Conservation (phyloP, 768 basidiomycete species). For the Hericium coralloides region DNA sequence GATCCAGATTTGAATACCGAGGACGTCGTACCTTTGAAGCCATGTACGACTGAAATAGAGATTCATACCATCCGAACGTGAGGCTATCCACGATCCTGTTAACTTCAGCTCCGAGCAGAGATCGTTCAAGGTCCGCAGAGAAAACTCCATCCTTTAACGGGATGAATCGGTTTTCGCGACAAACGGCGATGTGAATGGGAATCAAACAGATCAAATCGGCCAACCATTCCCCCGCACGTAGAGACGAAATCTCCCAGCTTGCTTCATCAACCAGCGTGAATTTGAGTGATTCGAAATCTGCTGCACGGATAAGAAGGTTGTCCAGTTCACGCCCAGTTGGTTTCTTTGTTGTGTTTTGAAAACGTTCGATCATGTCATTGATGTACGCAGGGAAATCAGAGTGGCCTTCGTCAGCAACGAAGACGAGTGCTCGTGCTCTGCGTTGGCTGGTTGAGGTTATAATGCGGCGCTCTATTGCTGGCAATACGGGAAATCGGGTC, state of each 20-base stretch:
- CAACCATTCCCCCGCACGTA: slow-evolving; percentile 51
- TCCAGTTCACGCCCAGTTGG: slow-evolving; percentile 38
- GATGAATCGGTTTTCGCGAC: slow-evolving; percentile 50
- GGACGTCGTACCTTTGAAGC: slow-evolving; percentile 34
- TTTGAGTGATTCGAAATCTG: slow-evolving; percentile 22
- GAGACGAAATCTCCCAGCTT: slow-evolving; percentile 25
- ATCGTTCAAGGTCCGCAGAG: slow-evolving; percentile 40
- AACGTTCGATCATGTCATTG: slow-evolving; percentile 31
- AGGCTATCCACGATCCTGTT: slow-evolving; percentile 45
- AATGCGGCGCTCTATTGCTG: slow-evolving; percentile 40
- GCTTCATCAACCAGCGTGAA: not conserved
- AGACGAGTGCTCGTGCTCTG: slow-evolving; percentile 29
- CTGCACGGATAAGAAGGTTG: slow-evolving; percentile 26
- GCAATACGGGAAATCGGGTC: slow-evolving; percentile 50
- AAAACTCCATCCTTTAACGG: slow-evolving; percentile 51
- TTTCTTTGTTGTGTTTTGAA: slow-evolving; percentile 43
- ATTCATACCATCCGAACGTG: slow-evolving; percentile 59
- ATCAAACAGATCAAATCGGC: slow-evolving; percentile 53
- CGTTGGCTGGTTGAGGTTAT: slow-evolving; percentile 27
- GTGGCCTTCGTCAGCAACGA: slow-evolving; percentile 32
- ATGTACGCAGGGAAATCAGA: slow-evolving; percentile 35
- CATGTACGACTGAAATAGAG: slow-evolving; percentile 54
- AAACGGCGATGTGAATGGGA: slow-evolving; percentile 54
- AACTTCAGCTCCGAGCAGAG: slow-evolving; percentile 50
- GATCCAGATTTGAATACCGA: not conserved